Evolutionary conservation across 495 filamentous ascomycete genomes (phyloP), one percentile per base, ranked within the genome.

Genomic region (Bacidia gigantensis): DNA sequence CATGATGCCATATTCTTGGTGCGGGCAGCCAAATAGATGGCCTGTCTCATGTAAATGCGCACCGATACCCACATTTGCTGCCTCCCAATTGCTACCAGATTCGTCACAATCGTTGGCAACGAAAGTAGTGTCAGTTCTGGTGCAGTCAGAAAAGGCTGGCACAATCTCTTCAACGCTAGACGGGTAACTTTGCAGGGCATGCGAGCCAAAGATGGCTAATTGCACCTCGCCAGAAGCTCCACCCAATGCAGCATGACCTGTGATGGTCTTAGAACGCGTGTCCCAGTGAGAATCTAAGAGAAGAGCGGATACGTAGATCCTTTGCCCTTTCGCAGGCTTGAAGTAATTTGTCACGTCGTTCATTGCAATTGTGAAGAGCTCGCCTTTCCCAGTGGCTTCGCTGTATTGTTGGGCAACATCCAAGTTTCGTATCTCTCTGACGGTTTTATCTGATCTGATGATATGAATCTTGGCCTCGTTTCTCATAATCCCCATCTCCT

Each of bases 211-310:
- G 29, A 95, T 84, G 3, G 79, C 89, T 56, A 95, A 74, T 42
- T 89, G 81, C 49, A 95, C 72, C 49, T 84, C 78, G 24, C 76
- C 84, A 26, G 70, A 71, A 18, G 68, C 74, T 2, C 84, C 84
- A 17, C 83, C 82, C 12, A 92, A 67, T 2, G 87, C 87, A 5
- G 89, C 88, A 67, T 96, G 89, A 3, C 82, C 87, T 3, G 78
- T 79, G 21, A 93, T 79, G 0, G 74, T 76, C 53, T 86, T 82
- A 7, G 74, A 65, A 12, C 67, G 64, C 7, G 73, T 79, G 60
- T 96, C 88, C 87, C 87, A 95, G 61, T 93, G 87, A 5, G 86
- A 73, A 62, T 96, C 89, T 22, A 96, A 68, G 3, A 93, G 69
- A 54, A 96, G 61, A 39, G 86, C 82, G 0, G 89, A 87, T 26